Conservation (phyloP, 83 land plant genomes). For the Picea mariana region DNA sequence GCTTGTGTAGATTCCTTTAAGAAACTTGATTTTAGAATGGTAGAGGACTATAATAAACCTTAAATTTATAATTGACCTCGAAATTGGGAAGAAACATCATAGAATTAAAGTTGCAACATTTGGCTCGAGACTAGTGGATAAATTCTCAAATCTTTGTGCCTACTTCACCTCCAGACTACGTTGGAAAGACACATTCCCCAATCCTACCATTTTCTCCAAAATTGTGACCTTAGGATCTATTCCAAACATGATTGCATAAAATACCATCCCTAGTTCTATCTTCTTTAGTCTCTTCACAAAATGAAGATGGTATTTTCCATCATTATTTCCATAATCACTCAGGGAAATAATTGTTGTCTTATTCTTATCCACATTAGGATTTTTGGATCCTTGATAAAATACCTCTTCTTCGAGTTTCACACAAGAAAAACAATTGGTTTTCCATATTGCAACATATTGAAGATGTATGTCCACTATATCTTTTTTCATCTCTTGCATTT, state of each 20-base stretch:
- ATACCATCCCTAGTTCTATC: constrained; percentile 20
- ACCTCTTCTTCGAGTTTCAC: constrained; percentile 11
- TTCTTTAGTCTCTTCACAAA: constrained; percentile 15
- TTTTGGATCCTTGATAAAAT: not conserved
- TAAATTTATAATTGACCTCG: too few relatives aligned
- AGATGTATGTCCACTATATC: constrained; percentile 11
- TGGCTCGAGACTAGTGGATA: not conserved
- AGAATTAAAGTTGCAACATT: not conserved
- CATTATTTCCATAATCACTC: constrained; percentile 34
- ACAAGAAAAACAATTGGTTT: constrained; percentile 23
- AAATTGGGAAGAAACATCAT: not conserved
- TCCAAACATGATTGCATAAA: constrained; percentile 44
- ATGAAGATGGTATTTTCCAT: constrained; percentile 19
- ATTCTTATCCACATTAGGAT: constrained; percentile 17
- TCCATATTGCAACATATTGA: constrained; percentile 5
- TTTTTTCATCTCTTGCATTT: constrained; percentile 23
- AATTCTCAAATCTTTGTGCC: not conserved
- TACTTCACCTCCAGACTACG: constrained; percentile 1
- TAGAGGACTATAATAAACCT: too few relatives aligned
- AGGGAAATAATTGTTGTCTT: constrained; percentile 29
- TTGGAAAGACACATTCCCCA: constrained; percentile 19
- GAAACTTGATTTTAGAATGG: too few relatives aligned
- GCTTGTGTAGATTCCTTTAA: too few relatives aligned
- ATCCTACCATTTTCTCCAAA: constrained; percentile 26
- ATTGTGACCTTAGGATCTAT: constrained; percentile 16